These are phyloP conservation scores for Talaromyces borbonicus DNA, from an alignment of 495 filamentous ascomycete genomes.

Conservation along the genomic window DNA sequence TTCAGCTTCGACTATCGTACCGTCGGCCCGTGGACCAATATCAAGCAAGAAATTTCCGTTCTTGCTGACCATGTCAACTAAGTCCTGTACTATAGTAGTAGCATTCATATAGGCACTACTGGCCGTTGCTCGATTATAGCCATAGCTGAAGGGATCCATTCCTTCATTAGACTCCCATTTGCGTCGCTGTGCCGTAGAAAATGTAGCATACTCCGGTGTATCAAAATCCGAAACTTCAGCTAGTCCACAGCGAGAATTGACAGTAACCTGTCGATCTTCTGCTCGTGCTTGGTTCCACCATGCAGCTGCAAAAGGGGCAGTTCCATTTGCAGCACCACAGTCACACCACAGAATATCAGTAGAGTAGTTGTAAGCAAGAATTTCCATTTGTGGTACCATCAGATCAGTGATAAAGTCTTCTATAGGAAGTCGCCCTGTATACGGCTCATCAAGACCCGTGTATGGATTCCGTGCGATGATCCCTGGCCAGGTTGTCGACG, in stretches of 20 bases:
- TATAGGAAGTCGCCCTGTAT: constrained; percentile 36
- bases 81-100: constrained; percentile 26
- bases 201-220: constrained; percentile 41
- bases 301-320: constrained; percentile 33
- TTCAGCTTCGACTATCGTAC: constrained; percentile 40
- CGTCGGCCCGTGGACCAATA: constrained; percentile 42
- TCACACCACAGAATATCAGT: constrained; percentile 53
- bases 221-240: constrained; percentile 35
- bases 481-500: constrained; percentile 15
- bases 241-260: constrained; percentile 44
- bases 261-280: constrained; percentile 34
- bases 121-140: constrained; percentile 45
- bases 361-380: constrained; percentile 30
- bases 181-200: constrained; percentile 34
- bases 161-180: constrained; percentile 49
- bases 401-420: constrained; percentile 39
- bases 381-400: constrained; percentile 43
- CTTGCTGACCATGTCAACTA: constrained; percentile 45
- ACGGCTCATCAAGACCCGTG: constrained; percentile 34
- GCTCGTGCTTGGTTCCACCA: constrained; percentile 35
- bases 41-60: constrained; percentile 50
- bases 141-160: constrained; percentile 47
- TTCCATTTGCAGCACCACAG: constrained; percentile 39
- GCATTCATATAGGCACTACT: constrained; percentile 40
- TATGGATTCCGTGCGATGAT: constrained; percentile 38